Percentiles rank a stretch among this genome's conserved stretches.
Conservation (phyloP, 2,329 filamentous ascomycete genomes). For the Botryotinia convoluta region DNA sequence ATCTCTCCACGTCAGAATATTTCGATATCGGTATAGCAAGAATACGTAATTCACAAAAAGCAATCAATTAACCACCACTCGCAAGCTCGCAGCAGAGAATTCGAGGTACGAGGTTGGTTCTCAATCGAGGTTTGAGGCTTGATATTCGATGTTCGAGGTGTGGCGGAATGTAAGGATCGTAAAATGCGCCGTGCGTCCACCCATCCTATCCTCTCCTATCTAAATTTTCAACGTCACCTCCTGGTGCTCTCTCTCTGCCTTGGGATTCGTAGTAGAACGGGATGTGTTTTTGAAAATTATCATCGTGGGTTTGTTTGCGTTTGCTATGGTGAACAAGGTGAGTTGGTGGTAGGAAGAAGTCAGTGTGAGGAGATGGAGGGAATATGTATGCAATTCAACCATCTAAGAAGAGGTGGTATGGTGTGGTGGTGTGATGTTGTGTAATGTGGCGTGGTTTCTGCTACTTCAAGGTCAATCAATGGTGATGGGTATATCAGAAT, state of each 20-base stretch:
- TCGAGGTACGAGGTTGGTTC: not conserved
- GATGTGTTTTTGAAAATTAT: too few relatives aligned
- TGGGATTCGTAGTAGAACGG: too few relatives aligned
- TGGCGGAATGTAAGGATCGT: not conserved
- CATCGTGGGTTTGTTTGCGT: too few relatives aligned
- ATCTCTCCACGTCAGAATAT: not conserved
- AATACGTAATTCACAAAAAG: not conserved
- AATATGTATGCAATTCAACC: not conserved
- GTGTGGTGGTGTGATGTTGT: not conserved
- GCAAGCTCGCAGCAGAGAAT: not conserved
- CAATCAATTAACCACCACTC: too few relatives aligned
- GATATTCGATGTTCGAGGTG: too few relatives aligned
- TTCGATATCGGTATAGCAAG: accelerated
- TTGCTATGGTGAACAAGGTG: not conserved
- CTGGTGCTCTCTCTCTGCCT: not conserved
- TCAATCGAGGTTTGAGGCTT: too few relatives aligned
- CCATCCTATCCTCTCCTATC: too few relatives aligned
- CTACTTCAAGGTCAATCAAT: not conserved
- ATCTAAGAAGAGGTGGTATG: not conserved
- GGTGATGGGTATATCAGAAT: not conserved
- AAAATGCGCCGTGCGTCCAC: not conserved
- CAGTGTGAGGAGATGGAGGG: not conserved
- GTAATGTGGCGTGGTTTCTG: not conserved
- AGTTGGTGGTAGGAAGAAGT: not conserved
- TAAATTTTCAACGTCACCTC: too few relatives aligned